Percentiles rank a stretch among this genome's conserved stretches.
Conservation (phyloP, 352 stramenopile genomes). For the Phytophthora tubulina region DNA sequence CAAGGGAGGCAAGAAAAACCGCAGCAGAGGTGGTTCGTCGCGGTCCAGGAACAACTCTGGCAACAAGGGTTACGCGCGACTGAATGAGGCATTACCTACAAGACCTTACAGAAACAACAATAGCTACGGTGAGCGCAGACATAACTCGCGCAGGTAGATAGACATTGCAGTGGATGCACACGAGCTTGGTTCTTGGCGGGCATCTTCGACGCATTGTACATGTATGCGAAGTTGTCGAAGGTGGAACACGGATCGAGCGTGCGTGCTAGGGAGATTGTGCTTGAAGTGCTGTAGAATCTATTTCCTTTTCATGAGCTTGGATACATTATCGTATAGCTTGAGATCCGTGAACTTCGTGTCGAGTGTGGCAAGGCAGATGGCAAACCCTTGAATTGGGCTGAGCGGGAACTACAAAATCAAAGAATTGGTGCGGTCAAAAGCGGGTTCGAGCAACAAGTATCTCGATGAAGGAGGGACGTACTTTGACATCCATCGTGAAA, state of each 20-base stretch:
- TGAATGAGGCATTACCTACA: slow-evolving; percentile 52
- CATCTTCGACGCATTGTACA: slow-evolving; percentile 19
- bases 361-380: slow-evolving; percentile 89
- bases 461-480: slow-evolving; percentile 23
- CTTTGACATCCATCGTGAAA: slow-evolving; percentile 95
- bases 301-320: slow-evolving; percentile 54
- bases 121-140: slow-evolving; percentile 40
- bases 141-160: slow-evolving; percentile 37
- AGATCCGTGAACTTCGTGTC: slow-evolving; percentile 79
- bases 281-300: slow-evolving; percentile 35
- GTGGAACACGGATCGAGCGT: background rate
- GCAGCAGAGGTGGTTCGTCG: slow-evolving; percentile 28
- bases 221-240: slow-evolving; percentile 9
- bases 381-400: slow-evolving; percentile 88
- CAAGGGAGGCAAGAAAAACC: slow-evolving; percentile 35
- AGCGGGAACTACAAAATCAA: slow-evolving; percentile 68
- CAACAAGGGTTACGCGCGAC: slow-evolving; percentile 37
- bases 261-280: slow-evolving; percentile 17
- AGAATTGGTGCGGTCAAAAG: background rate
- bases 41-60: slow-evolving; percentile 33
- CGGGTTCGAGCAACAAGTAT: background rate
- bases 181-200: background rate
- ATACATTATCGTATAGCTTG: slow-evolving; percentile 58
- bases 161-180: slow-evolving; percentile 5
- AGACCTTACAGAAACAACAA: slow-evolving; percentile 38